phyloP scores from a whole-genome alignment of 768 basidiomycete species.

The Panaeolus papilionaceus region DNA sequence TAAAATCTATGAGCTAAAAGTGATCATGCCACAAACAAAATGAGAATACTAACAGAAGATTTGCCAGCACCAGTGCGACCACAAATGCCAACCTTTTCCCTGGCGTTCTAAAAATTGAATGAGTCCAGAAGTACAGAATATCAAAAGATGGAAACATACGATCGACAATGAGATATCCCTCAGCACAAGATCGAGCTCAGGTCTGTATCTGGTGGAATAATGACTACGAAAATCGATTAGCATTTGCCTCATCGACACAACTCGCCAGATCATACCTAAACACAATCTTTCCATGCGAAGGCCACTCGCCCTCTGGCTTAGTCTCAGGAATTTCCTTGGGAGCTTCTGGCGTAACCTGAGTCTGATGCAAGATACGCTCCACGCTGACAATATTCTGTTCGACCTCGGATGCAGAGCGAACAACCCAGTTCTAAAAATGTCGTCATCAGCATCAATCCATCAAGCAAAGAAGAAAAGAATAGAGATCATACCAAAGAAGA shows the following conservation, averaged over 20 bases:
- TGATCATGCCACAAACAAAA: not conserved
- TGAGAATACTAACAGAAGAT: conserved; percentile 59
- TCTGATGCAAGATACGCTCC: conserved; percentile 87
- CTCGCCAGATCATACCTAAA: conserved; percentile 59
- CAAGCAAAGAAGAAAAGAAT: conserved; percentile 5
- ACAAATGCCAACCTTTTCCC: conserved; percentile 90
- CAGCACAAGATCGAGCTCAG: conserved; percentile 82
- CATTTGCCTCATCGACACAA: not conserved
- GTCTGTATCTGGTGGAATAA: conserved; percentile 81
- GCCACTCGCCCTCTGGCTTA: conserved; percentile 70
- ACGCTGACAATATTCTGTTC: conserved; percentile 92
- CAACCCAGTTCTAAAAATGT: conserved; percentile 72
- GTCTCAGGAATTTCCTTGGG: conserved; percentile 68
- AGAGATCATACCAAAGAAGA: conserved; percentile 68
- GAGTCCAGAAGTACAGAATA: conserved; percentile 15
- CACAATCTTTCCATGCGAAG: conserved; percentile 70
- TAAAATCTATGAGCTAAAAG: conserved; percentile 26
- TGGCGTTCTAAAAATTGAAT: conserved; percentile 54
- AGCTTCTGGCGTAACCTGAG: conserved; percentile 75
- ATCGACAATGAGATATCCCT: conserved; percentile 75
- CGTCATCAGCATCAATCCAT: conserved; percentile 14
- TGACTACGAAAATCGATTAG: conserved; percentile 42
- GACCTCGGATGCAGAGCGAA: conserved; percentile 84
- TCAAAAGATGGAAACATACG: conserved; percentile 42
- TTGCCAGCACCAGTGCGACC: conserved; percentile 86